A percentile compares a stretch with the other conserved stretches of the same genome.
Conservation (phyloP, 1,139 yeast genomes). For the Suhomyces bolitotheri region DNA sequence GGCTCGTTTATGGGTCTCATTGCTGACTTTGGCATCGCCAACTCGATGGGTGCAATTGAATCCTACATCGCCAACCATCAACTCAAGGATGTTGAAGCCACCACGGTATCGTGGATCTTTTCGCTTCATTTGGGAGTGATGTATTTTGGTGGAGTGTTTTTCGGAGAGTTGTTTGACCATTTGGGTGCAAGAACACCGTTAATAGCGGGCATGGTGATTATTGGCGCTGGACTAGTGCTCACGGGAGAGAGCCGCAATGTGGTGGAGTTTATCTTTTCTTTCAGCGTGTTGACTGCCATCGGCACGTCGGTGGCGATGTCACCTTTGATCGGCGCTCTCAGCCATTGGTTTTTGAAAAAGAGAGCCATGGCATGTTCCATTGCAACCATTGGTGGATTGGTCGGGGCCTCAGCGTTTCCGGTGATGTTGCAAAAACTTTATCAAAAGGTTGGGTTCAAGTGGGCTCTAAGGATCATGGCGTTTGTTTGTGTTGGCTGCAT, state of each 20-base stretch:
- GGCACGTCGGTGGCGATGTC: constrained; percentile 60
- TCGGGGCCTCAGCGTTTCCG: constrained; percentile 64
- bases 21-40: constrained; percentile 63
- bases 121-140: constrained; percentile 56
- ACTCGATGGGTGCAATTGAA: constrained; percentile 61
- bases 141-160: constrained; percentile 57
- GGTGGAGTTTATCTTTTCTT: constrained; percentile 61
- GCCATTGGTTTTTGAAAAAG: constrained; percentile 60
- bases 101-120: constrained; percentile 64
- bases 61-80: constrained; percentile 56
- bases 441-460: constrained; percentile 51
- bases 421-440: constrained; percentile 52
- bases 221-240: constrained; percentile 50
- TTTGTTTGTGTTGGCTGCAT: constrained; percentile 47
- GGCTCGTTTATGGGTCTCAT: constrained; percentile 62
- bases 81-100: constrained; percentile 39
- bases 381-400: constrained; percentile 61
- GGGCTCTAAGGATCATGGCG: constrained; percentile 62
- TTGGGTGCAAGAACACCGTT: constrained; percentile 53
- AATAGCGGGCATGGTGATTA: constrained; percentile 45
- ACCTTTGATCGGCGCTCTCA: constrained; percentile 58
- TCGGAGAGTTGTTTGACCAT: constrained; percentile 63
- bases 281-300: constrained; percentile 55
- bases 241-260: constrained; percentile 54
- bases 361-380: constrained; percentile 59